Evolutionary conservation across 352 stramenopile genomes (phyloP), one percentile per base, ranked within the genome.

Genomic region (Globisporangium splendens): DNA sequence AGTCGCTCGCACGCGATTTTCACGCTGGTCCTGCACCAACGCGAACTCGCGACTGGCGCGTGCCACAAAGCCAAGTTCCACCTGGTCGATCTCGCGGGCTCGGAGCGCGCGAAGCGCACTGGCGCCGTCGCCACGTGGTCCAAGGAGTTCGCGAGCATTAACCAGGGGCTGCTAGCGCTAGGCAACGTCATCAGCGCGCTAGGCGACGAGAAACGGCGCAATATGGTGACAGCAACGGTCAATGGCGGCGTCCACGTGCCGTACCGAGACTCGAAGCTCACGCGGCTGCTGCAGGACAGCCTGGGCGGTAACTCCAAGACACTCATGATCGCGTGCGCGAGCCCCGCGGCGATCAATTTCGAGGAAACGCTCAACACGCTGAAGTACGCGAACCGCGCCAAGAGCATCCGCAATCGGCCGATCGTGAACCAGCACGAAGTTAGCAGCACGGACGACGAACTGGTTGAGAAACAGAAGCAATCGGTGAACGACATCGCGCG

Each of bases 361-460:
- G 83, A 93, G 63, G 98, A 99, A 79, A 99, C 96, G 3, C 71
- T 99, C 4, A 98, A 96, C 46, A 99, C 97, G 49, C 82, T 99
- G 17, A 95, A 98, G 61, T 99, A 99, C 70, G 96, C 96, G 4
- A 98, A 98, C 65, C 91, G 97, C 15, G 98, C 98, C 41, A 99
- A 99, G 77, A 99, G 99, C 64, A 99, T 99, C 66, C 98, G 99
- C 65, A 99, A 99, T 71, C 97, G 96, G 54, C 96, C 97, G 3
- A 96, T 98, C 56, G 97, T 99, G 46, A 99, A 99, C 69, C 73
- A 89, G 21, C 74, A 87, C 22, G 63, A 64, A 35, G 28, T 35
- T 6, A 35, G 28, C 28, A 10, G 3, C 28, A 35, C 28, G 28
- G 28, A 35, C 28, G 28, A 35, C 0, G 69, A 75, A n/a, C 59